Base-by-base conservation (phyloP, 257 asterid species). In the Verbena officinalis region DNA sequence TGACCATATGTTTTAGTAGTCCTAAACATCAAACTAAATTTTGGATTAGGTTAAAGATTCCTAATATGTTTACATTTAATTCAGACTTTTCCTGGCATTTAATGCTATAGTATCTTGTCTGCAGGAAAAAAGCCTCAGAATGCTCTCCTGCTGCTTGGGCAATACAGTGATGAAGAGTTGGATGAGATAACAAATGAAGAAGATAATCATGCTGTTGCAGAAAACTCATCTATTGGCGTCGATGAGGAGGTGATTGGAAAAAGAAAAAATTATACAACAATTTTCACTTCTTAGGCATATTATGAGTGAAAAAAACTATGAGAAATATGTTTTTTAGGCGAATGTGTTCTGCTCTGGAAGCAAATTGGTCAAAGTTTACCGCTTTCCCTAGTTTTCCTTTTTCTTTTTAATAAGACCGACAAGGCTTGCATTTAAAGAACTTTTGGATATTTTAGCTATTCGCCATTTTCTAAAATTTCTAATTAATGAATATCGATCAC, bases 101-200 rank as follows among this genome's bases (percentile, higher is more conserved):
- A 82, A 87, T 79, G 62, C 54, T 68, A 62, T 65, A 69, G 72
- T 71, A 45, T 80, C 44, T 72, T 69, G 70, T 71, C 48, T 46
- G 31, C 95, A 93, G 99, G 95, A 54, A 71, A 73, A 74, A 77
- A 68, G 73, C 75, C 74, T 43, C 89, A 76, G 71, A 90, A 93
- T 78, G 96, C 99, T 60, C 84, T 93, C 57, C 70, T 80, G 66
- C 84, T 93, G 74, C 96, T 93, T 58, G 99, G 76, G 71, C 99
- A 93, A 71, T 93, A 93, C 74, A 90, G 97, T 62, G 99, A 93
- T 79, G 97, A 93, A 42, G 99, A 93, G 53, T 62, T 73, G 80
- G 96, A 93, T 36, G 88, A 70, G 16, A 90, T 54, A 39, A 72
- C 88, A 52, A 76, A 77, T 60, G 89, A 70, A 38, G 80, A 61